Base-by-base conservation (phyloP, 306 rosid species). In the Adenanthera pavonina region DNA sequence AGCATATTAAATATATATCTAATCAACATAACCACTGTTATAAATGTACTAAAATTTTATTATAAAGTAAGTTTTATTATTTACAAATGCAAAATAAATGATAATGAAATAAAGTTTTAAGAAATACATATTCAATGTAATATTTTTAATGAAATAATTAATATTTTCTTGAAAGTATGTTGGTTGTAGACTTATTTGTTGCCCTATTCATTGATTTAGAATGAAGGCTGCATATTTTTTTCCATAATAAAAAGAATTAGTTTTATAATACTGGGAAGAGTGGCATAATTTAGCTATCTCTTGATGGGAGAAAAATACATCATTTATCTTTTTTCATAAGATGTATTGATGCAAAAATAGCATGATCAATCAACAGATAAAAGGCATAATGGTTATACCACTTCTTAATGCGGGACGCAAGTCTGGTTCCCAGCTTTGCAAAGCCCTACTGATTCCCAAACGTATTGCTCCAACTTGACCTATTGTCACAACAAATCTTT, bases 381-480 rank as follows among this genome's bases (percentile, higher is more conserved):
- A 78, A 68, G 16, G 62, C 41, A 33, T 35, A 66, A 46, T 9
- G 75, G 78, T 33, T 67, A 40, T 91, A 92, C 99, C 92, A 65
- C 46, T 88, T 93, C 87, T 85, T 47, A 95, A 90, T 13, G 94
- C 83, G 36, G 99, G 97, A 67, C 94, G 98, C 84, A 92, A 25
- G 69, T 87, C 97, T 16, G 99, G 99, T 89, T 93, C 98, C 99
- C 97, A 95, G 79, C 81, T 90, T 88, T 95, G 99, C 86, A 95
- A 85, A 80, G 99, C 99, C 91, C 79, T 93, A 89, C 97, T 95
- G 82, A 95, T 85, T 67, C 99, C 97, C 85, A 95, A 75, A 57
- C 83, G 89, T 81, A 95, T 75, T 46, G 99, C 99, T 89, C 99
- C 99, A 84, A 94, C 99, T 91, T 95, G 99, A 56, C 99, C 97